Base-by-base conservation (phyloP, 179 eudicot species). In the Silene noctiflora region DNA sequence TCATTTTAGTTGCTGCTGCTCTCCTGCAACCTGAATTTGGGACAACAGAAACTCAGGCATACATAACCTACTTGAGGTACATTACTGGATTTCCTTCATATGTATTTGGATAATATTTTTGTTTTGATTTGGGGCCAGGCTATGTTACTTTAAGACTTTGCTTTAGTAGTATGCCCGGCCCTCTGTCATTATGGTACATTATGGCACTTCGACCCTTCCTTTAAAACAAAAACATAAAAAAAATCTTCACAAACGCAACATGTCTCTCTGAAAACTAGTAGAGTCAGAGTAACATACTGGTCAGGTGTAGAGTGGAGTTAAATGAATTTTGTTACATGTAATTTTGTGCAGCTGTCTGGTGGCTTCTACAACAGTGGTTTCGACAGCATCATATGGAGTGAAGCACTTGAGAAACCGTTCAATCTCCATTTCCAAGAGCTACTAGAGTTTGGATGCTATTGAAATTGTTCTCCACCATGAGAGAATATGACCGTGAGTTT, bases 11-110 rank as follows among this genome's bases (percentile, higher is more conserved):
- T 24, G 93, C 97, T 67, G 92, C 84, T 56, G 99, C 95, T 72
- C 94, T 95, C 58, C 92, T 95, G 76, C 99, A 95, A 79, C 99
- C 99, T 27, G 97, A 89, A 20, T 77, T 91, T 24, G 98, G 98
- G 60, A 91, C 85, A 39, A 77, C 77, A 24, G 97, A 87, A 74
- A 89, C 97, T 51, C 88, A 82, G 71, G 27, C 84, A 39, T 93
- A 93, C 85, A 84, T 95, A 78, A 88, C 84, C 67, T 95, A 87
- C 80, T 76, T 95, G 82, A 91, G 99, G 99, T 94, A 84, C 21
- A 71, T 58, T 27, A 8, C 13, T 62, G 17, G 24, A 60, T 72
- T 8, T 22, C n/a, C 16, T 20, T 60, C 16, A 33, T 42, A 68
- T 69, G 27, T 77, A 55, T 71, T 13, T 16, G 17, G 29, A 2